phyloP scores from a whole-genome alignment of 2,329 filamentous ascomycete genomes.

The Aspergillus sp. region DNA sequence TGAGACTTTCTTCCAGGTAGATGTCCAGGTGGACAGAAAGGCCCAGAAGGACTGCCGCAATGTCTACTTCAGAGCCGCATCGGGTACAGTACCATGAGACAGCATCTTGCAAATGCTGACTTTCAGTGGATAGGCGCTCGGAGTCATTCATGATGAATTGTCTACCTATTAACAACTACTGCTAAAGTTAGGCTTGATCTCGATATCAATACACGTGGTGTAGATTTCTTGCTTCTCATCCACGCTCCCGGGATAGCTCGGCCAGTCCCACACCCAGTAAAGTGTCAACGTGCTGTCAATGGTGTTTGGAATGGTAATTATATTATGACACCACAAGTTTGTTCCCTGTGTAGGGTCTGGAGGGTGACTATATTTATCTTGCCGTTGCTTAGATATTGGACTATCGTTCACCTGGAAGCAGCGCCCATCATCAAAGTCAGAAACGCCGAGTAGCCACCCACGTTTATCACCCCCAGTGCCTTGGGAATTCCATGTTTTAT shows the following conservation, averaged over 20 bases:
- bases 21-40: too few species aligned
- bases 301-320: background rate
- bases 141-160: background rate
- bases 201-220: background rate
- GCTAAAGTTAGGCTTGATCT: background rate
- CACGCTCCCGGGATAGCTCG: background rate
- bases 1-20: too few species aligned
- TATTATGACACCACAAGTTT: background rate
- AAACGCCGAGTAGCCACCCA: background rate
- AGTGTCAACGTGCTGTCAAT: background rate
- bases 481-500: background rate
- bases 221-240: slow-evolving; percentile 1
- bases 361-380: background rate
- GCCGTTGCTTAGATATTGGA: background rate
- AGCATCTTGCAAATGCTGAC: too few species aligned
- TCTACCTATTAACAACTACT: background rate
- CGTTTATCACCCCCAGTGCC: background rate
- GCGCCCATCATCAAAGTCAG: slow-evolving; percentile 1
- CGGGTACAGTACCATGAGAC: too few species aligned
- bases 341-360: background rate
- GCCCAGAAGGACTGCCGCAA: too few species aligned
- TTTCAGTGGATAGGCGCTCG: background rate
- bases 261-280: slow-evolving; percentile 2
- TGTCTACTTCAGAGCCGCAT: too few species aligned
- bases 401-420: background rate